Conservation (phyloP, 139 green algal species). For the Haematococcus sp. region DNA sequence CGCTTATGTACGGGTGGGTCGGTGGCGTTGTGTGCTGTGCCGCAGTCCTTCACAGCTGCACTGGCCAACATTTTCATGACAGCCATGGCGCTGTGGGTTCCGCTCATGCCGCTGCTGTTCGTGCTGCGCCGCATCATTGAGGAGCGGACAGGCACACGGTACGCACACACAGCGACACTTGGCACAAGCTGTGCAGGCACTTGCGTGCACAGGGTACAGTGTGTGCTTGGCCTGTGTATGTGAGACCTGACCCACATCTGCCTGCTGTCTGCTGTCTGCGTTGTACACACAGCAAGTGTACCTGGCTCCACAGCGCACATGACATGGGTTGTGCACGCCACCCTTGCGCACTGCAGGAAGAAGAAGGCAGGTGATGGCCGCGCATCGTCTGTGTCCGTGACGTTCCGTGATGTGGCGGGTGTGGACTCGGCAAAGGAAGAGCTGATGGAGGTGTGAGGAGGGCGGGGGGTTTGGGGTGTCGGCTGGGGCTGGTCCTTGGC, state of each 20-base stretch:
- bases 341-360: not conserved
- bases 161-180: not conserved
- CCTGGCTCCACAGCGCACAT: no score
- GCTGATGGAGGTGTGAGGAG: constrained; percentile 69
- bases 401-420: constrained; percentile 76
- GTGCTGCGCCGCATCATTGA: constrained; percentile 63
- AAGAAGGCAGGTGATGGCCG: constrained; percentile 34
- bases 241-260: no score
- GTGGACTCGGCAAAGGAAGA: constrained; percentile 87
- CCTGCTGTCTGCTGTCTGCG: no score
- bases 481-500: no score
- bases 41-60: constrained; percentile 11
- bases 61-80: constrained; percentile 49
- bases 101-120: constrained; percentile 78
- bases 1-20: no score
- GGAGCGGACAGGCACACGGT: constrained; percentile 30
- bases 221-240: not conserved
- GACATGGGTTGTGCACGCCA: no score
- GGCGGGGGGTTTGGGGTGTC: no score
- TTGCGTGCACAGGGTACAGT: not conserved
- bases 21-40: no score
- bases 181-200: not conserved
- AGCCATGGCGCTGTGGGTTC: constrained; percentile 74
- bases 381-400: constrained; percentile 38
- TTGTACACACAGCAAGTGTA: no score